Conservation (phyloP, 345 rosid species). For the Rhodomyrtus tomentosa region DNA sequence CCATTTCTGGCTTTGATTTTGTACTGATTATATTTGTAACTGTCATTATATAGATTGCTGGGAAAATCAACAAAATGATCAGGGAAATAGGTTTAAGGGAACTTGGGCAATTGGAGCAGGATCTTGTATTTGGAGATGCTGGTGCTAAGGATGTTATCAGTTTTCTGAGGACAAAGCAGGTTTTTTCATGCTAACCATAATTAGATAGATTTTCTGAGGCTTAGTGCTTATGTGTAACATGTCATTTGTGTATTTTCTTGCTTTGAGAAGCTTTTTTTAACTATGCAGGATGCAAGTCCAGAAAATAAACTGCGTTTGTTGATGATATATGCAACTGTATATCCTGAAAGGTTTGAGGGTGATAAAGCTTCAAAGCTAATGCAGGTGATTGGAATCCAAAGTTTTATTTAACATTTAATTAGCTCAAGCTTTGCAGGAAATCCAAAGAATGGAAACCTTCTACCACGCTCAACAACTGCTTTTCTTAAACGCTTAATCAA, state of each 20-base stretch:
- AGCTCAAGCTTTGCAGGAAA: not conserved
- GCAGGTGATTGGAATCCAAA: slow-evolving; percentile 48
- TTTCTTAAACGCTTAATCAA: not conserved
- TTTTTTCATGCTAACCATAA: slow-evolving; percentile 5
- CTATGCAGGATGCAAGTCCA: slow-evolving; percentile 51
- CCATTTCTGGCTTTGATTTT: not conserved
- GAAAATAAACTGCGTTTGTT: slow-evolving; percentile 82
- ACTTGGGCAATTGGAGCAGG: slow-evolving; percentile 93
- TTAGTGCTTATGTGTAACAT: not conserved
- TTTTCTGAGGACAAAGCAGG: slow-evolving; percentile 64
- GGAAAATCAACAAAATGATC: slow-evolving; percentile 55
- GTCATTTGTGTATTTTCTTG: not conserved
- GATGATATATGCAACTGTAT: slow-evolving; percentile 78
- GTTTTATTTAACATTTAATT: not conserved
- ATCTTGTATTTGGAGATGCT: slow-evolving; percentile 97
- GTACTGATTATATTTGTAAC: not conserved
- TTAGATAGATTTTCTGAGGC: not conserved
- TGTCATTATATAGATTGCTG: slow-evolving; percentile 57
- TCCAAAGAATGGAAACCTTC: not conserved
- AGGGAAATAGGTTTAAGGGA: slow-evolving; percentile 69
- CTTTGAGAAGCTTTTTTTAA: not conserved
- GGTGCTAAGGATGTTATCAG: slow-evolving; percentile 84
- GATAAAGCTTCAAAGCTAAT: slow-evolving; percentile 77
- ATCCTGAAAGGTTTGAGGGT: slow-evolving; percentile 92
- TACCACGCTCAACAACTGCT: not conserved